Conservation (phyloP, 1,284 basidiomycete genomes). For the Caloboletus inedulis region DNA sequence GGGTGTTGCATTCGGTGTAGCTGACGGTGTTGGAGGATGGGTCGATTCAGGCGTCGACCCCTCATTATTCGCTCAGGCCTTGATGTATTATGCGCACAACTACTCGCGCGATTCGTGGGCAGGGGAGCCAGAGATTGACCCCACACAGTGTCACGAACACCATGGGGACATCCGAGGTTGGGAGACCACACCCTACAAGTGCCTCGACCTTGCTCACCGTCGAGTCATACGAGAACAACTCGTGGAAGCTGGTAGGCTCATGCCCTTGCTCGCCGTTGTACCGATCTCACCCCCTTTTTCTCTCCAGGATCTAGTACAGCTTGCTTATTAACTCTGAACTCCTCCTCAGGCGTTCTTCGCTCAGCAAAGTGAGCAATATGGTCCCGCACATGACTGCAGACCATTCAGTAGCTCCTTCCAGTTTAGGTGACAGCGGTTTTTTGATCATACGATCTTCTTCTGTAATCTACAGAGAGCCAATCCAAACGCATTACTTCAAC, state of each 20-base stretch:
- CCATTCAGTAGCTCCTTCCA: constrained; percentile 30
- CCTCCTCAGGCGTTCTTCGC: constrained; percentile 68
- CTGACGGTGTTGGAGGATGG: constrained; percentile 73
- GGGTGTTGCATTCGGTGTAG: constrained; percentile 74
- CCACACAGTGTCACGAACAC: constrained; percentile 46
- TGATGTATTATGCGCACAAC: constrained; percentile 71
- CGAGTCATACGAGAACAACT: constrained; percentile 66
- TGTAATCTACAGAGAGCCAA: constrained; percentile 58
- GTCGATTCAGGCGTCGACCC: constrained; percentile 80
- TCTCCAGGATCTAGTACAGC: constrained; percentile 80
- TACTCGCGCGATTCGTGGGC: constrained; percentile 71
- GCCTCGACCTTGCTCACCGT: constrained; percentile 70
- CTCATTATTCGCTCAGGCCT: constrained; percentile 64
- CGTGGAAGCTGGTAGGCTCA: constrained; percentile 66
- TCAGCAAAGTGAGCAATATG: constrained; percentile 67
- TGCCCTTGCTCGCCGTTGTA: background rate
- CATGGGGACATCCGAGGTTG: constrained; percentile 57
- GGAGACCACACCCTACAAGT: constrained; percentile 68
- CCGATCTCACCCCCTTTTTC: background rate
- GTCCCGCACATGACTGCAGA: background rate
- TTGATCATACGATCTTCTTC: constrained; percentile 70
- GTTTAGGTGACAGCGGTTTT: constrained; percentile 85
- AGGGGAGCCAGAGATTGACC: constrained; percentile 60
- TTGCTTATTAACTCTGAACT: constrained; percentile 75
- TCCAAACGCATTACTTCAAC: constrained; percentile 82